Conservation (phyloP, 2,329 filamentous ascomycete species). For the Blumeriella jaapii region DNA sequence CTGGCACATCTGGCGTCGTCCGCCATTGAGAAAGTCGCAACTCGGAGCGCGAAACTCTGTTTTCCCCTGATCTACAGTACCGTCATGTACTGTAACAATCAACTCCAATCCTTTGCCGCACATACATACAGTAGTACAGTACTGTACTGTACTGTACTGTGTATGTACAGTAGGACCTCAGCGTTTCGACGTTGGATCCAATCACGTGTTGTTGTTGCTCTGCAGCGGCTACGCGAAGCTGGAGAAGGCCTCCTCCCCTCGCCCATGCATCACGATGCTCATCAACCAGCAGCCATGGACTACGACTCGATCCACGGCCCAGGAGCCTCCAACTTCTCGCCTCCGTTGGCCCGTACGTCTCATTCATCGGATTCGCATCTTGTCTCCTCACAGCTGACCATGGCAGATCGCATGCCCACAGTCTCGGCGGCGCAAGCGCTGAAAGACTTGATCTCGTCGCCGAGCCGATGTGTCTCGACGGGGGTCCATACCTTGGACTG, state of each 20-base stretch:
- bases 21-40: no score
- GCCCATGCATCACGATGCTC: not conserved
- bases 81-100: no score
- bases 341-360: slow-evolving; percentile 21
- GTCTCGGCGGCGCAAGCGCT: slow-evolving; percentile 65
- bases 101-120: no score
- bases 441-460: slow-evolving; percentile 42
- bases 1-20: no score
- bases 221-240: not conserved
- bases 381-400: slow-evolving; percentile 4
- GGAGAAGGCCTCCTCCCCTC: not conserved
- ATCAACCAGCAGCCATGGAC: slow-evolving; percentile 34
- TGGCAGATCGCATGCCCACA: slow-evolving; percentile 61
- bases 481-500: slow-evolving; percentile 42
- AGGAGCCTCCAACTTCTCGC: slow-evolving; percentile 47
- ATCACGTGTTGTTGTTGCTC: no score
- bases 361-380: not conserved
- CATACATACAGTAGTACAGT: no score
- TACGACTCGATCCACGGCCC: slow-evolving; percentile 48
- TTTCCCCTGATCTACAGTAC: no score
- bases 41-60: no score
- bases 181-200: no score
- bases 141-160: no score
- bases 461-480: slow-evolving; percentile 42
- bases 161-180: no score